phyloP scores from a whole-genome alignment of 768 basidiomycete genomes.

The Cystofilobasidium ferigula region DNA sequence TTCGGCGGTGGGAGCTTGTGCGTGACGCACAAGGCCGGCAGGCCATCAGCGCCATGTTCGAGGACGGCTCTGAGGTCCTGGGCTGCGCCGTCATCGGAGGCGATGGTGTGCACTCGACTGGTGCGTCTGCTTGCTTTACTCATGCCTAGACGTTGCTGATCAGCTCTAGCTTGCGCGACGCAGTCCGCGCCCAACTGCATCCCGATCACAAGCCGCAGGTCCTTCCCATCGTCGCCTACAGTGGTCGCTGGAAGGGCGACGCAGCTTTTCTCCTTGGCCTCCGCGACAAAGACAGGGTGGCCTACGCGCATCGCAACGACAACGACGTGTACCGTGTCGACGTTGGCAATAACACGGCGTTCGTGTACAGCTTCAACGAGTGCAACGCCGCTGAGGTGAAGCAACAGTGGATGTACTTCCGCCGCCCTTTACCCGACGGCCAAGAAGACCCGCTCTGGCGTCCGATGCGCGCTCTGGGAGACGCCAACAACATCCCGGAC shows the following conservation, averaged over 20 bases:
- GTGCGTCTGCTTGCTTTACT: neutral
- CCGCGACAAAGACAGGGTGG: neutral
- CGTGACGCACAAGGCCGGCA: constrained; percentile 7
- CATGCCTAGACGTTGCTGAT: neutral
- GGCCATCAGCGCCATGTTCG: constrained; percentile 14
- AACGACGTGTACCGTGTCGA: constrained; percentile 6
- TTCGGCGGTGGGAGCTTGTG: constrained; percentile 11
- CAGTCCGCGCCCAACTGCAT: constrained; percentile 17
- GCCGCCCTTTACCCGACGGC: neutral
- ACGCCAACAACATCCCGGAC: constrained; percentile 10
- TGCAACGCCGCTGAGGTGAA: neutral
- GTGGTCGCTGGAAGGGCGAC: neutral
- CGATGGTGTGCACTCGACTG: constrained; percentile 15
- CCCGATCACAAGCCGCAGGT: constrained; percentile 6
- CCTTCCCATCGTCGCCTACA: constrained; percentile 21
- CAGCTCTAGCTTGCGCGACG: neutral
- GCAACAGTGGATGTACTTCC: constrained; percentile 17
- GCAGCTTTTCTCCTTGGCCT: neutral
- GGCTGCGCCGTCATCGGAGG: constrained; percentile 21
- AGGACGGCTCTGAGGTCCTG: constrained; percentile 3
- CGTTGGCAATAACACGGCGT: neutral
- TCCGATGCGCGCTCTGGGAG: neutral
- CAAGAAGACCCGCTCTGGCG: constrained; percentile 11
- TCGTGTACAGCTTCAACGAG: neutral
- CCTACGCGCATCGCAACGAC: neutral